Evolutionary conservation across 2,329 filamentous ascomycete species (phyloP).

Genomic region (Thelonectria rubi): DNA sequence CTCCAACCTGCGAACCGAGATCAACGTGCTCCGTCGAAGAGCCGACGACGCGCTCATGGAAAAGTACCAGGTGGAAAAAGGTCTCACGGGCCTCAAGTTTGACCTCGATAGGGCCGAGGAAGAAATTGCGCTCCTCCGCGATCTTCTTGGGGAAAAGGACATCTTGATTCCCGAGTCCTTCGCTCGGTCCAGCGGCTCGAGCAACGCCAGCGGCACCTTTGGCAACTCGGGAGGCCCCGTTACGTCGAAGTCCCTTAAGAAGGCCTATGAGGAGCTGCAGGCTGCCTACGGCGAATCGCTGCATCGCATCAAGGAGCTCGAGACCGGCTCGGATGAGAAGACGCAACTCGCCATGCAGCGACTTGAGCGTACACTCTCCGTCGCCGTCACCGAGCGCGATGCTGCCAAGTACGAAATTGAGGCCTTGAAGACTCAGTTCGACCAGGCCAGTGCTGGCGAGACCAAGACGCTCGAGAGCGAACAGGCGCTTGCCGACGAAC

Average conservation of each 20-base stretch:
- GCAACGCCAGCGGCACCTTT: slow-evolving; percentile 41
- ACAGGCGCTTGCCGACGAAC: slow-evolving; percentile 71
- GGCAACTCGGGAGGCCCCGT: slow-evolving; percentile 54
- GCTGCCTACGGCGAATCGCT: slow-evolving; percentile 74
- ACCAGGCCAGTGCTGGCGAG: slow-evolving; percentile 65
- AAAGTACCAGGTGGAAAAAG: slow-evolving; percentile 96
- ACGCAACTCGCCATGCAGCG: slow-evolving; percentile 70
- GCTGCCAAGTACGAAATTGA: slow-evolving; percentile 73
- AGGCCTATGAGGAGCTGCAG: slow-evolving; percentile 79
- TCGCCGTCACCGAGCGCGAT: slow-evolving; percentile 76
- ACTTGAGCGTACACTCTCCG: slow-evolving; percentile 73
- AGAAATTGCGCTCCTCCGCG: slow-evolving; percentile 85
- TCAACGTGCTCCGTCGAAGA: slow-evolving; percentile 82
- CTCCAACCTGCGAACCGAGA: slow-evolving; percentile 79
- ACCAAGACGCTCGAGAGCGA: slow-evolving; percentile 67
- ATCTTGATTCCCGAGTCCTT: slow-evolving; percentile 74
- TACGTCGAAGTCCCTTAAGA: slow-evolving; percentile 76
- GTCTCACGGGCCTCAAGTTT: slow-evolving; percentile 89
- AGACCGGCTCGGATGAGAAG: slow-evolving; percentile 62
- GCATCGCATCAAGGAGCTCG: slow-evolving; percentile 68
- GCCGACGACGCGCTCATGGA: slow-evolving; percentile 95
- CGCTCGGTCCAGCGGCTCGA: slow-evolving; percentile 54
- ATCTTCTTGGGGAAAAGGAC: slow-evolving; percentile 82
- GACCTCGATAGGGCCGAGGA: slow-evolving; percentile 95
- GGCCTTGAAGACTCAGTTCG: slow-evolving; percentile 69